Base-by-base conservation (phyloP, 305 asterid genomes). In the Monarda citriodora region DNA sequence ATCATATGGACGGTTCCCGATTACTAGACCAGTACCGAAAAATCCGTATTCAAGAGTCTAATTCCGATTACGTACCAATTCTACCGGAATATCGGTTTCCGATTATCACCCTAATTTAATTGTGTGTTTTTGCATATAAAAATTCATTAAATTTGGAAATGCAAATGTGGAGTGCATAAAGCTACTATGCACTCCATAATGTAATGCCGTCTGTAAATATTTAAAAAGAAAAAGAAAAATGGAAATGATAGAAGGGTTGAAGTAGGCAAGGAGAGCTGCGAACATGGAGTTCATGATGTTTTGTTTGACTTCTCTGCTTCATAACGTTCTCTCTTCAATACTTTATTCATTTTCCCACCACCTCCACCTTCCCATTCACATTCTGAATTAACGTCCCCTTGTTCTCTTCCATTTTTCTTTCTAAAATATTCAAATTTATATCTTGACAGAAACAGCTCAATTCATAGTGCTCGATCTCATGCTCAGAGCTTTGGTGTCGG, bases 251-350 rank as follows among this genome's bases (percentile, higher is more conserved):
- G 61, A 40, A 13, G 18, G 8, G 58, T 53, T 38, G 72, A 65
- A 65, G 41, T 47, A 56, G 66, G 72, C 48, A 14, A 15, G 23
- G 54, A 54, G 61, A 46, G n/a, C 15, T 46, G 68, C 61, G 74
- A 84, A 79, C 86, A 76, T 82, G 90, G 89, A 66, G 57, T 42
- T 76, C 81, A 74, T 80, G 86, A 76, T 82, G 77, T 70, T 71
- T 63, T 47, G 67, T 82, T 82, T 80, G 95, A 82, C 90, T 85
- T 78, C 46, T 71, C 77, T 63, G 51, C 58, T 36, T 26, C 7
- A 58, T 63, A 68, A 72, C 62, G 38, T 56, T 60, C 67, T 49
- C 65, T 26, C 61, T 67, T 41, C 44, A 60, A 52, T 71, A 56
- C 23, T 70, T 36, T 36, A 69, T 20, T 60, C 70, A 12, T 37